These are phyloP conservation scores for Xeromyces bisporus DNA, from an alignment of 495 filamentous ascomycete species.

Conservation along the genomic window DNA sequence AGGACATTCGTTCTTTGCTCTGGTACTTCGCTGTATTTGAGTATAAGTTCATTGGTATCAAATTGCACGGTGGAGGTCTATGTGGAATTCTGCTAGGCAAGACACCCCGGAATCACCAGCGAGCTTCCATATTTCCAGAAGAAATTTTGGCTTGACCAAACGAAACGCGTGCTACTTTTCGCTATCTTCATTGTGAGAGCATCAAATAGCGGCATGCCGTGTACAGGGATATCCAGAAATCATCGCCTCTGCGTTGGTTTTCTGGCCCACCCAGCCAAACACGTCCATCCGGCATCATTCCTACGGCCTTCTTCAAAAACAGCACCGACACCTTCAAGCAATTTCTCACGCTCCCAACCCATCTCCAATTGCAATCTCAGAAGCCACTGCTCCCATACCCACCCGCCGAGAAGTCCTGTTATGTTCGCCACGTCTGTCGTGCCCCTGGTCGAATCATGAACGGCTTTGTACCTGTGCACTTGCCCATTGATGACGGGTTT, in stretches of 20 bases:
- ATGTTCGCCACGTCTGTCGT: slow-evolving; percentile 57
- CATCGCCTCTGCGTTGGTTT: slow-evolving; percentile 42
- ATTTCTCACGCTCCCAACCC: slow-evolving; percentile 43
- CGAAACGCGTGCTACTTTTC: no score
- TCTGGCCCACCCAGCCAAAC: slow-evolving; percentile 73
- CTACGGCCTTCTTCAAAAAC: slow-evolving; percentile 73
- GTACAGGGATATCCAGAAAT: background rate
- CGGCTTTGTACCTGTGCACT: slow-evolving; percentile 33
- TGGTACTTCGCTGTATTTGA: no score
- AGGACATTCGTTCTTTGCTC: no score
- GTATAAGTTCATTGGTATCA: no score
- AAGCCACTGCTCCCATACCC: slow-evolving; percentile 96
- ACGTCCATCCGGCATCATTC: slow-evolving; percentile 68
- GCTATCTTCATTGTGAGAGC: no score
- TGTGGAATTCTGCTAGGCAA: no score
- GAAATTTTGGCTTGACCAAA: no score
- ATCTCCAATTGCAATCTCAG: slow-evolving; percentile 72
- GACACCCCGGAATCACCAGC: no score
- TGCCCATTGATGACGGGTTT: slow-evolving; percentile 35
- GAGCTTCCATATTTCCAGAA: no score
- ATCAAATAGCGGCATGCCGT: no score
- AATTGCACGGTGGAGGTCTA: no score
- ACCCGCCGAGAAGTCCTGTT: slow-evolving; percentile 67
- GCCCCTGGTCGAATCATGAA: slow-evolving; percentile 55
- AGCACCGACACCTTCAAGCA: slow-evolving; percentile 60